Base-by-base conservation (phyloP, 768 basidiomycete species). In the Aureoboletus auriporus region DNA sequence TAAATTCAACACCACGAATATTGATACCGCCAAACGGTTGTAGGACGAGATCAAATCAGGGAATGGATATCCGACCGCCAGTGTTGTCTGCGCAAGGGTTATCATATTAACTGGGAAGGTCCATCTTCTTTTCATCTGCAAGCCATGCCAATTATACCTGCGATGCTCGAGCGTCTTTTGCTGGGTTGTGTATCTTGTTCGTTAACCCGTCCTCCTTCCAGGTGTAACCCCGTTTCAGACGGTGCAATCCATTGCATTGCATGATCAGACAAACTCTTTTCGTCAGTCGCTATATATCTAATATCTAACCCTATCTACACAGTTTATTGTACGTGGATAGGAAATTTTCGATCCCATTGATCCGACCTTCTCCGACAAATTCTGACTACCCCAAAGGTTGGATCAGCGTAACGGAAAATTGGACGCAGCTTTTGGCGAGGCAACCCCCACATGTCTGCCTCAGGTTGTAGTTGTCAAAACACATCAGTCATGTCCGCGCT, bases 381-480 rank as follows among this genome's bases (percentile, higher is more conserved):
- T 23, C 2, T 23, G 20, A 23, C 82, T 17, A 79, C n/a, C n/a
- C n/a, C 75, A 5, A 54, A 75, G 44, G 60, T 85, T 49, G 82
- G 83, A 11, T 86, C 59, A 58, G 39, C 86, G 85, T 65, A 57
- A 60, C 29, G 67, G 67, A 43, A 67, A 84, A 49, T 78, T 86
- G 51, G 71, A 70, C 36, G 52, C 52, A 16, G 47, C 49, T 26
- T 64, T 64, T 8, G 75, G 74, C 28, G 56, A 62, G 26, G 79
- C 78, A 30, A 76, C 74, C 4, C 3, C 71, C 80, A 55, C 73
- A 82, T 59, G 82, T 84, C 34, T 86, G 84, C 59, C 57, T 84
- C 20, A 23, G 20, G 20, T 4, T 23, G 20, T 23, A 68, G 83
- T 73, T n/a, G n/a, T 40, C 43, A 6, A 42, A 38, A 17, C 7